Base-by-base conservation (phyloP, 148 eudicot species). In the Chenopodium suecicum region DNA sequence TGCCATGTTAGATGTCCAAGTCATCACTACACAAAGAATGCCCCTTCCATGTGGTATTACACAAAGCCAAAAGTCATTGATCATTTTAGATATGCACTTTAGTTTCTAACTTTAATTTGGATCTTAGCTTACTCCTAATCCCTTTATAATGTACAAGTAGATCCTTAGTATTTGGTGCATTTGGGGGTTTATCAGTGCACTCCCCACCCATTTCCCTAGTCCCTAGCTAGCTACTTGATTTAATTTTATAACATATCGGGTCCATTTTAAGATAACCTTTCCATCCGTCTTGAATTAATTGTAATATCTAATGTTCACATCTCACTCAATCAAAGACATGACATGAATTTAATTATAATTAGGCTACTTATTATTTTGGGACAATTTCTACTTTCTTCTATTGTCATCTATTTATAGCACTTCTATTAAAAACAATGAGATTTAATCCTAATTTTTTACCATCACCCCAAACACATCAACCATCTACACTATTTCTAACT, bases 1-100 rank as follows among this genome's bases (percentile, higher is more conserved):
- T 62, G 70, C 63, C 80, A 78, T 66, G 80, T 78, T 78, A 66
- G 25, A 78, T 66, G 80, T 78, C 80, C 80, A 78, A 66, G 80
- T 78, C 73, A 78, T 47, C 73, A 27, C 44, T 46, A 25, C 48
- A 3, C 80, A 47, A 25, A 25, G 44, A 23, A 25, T 78, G 62
- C 62, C 73, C 41, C 73, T 78, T 47, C 80, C 80, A 78, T 67
- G 80, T 78, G 73, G 73, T 65, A 47, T 67, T 27, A 12, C 10
- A 6, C 62, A 50, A 31, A 71, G 80, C 67, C 80, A 66, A 77
- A 58, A 46, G 8, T 63, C 71, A 16, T 67, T 29, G 34, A 67
- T 67, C 71, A 29, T 67, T 27, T 11, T 31, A 25, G 71, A 29
- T 67, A 67, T 11, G 6, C 71, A 67, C 20, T 62, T 62, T 22